phyloP scores from a whole-genome alignment of 2,329 filamentous ascomycete species.

The Coniochaeta sp. region DNA sequence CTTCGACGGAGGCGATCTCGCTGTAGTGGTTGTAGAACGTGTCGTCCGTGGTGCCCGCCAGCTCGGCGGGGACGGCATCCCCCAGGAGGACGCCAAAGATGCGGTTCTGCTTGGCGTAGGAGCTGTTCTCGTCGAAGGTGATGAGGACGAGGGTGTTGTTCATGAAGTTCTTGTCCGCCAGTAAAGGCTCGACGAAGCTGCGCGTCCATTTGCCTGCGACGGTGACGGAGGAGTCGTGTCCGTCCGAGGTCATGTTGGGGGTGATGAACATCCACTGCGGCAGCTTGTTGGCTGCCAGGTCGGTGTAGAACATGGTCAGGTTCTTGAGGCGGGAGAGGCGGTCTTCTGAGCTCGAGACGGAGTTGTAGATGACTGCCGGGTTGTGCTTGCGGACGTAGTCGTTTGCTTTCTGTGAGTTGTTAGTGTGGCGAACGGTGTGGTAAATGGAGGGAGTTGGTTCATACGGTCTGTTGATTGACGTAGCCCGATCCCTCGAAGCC shows the following conservation, averaged over 20 bases:
- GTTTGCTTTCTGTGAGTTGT: slow-evolving; percentile 42
- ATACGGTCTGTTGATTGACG: slow-evolving; percentile 52
- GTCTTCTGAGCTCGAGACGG: slow-evolving; percentile 48
- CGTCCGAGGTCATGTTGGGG: slow-evolving; percentile 70
- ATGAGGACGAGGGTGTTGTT: slow-evolving; percentile 67
- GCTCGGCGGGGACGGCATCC: slow-evolving; percentile 59
- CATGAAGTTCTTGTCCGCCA: slow-evolving; percentile 65
- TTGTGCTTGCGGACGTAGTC: slow-evolving; percentile 85
- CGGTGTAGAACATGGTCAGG: slow-evolving; percentile 59
- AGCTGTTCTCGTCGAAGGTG: slow-evolving; percentile 74
- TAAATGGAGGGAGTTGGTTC: background rate
- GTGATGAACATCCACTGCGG: slow-evolving; percentile 70
- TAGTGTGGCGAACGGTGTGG: background rate
- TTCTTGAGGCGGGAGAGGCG: slow-evolving; percentile 69
- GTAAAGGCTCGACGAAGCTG: slow-evolving; percentile 62
- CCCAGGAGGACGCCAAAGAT: slow-evolving; percentile 68
- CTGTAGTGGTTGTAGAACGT: slow-evolving; percentile 71
- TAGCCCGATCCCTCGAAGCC: slow-evolving; percentile 62
- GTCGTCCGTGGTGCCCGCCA: slow-evolving; percentile 60
- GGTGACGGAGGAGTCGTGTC: slow-evolving; percentile 66
- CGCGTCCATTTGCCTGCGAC: slow-evolving; percentile 62
- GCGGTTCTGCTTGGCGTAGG: slow-evolving; percentile 59
- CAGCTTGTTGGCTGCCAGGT: slow-evolving; percentile 54
- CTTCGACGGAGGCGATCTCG: slow-evolving; percentile 56
- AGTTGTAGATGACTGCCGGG: slow-evolving; percentile 57